Evolutionary conservation across 169 alveolate species (phyloP).

Genomic region (Cyclospora cayetanensis): DNA sequence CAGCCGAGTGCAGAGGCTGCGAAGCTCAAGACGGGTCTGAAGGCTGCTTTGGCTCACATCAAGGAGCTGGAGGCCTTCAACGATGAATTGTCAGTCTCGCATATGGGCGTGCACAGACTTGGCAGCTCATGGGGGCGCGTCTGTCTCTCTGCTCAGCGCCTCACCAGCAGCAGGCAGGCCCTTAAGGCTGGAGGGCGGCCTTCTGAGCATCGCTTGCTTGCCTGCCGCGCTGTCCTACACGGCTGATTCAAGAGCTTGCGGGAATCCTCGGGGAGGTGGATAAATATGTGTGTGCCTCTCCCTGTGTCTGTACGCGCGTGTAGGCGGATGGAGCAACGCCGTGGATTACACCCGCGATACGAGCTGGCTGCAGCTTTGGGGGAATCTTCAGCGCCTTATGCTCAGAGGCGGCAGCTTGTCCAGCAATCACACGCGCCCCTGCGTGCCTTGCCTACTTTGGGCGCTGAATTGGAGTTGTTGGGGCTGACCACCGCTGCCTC

Average conservation of each 20-base stretch:
- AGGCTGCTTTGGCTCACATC: conserved; percentile 63
- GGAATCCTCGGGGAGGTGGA: no score
- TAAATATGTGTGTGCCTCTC: not conserved
- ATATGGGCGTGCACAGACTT: no score
- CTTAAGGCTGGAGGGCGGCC: no score
- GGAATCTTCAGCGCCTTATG: conserved; percentile 13
- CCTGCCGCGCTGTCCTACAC: no score
- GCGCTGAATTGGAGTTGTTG: conserved; percentile 50
- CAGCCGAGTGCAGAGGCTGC: conserved; percentile 7
- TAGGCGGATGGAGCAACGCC: conserved; percentile 47
- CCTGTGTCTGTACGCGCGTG: not conserved
- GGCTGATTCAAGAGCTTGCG: no score
- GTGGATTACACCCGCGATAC: conserved; percentile 48
- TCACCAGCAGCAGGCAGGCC: no score
- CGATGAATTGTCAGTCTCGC: conserved; percentile 63
- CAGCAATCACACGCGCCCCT: not conserved
- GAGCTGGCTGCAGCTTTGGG: conserved; percentile 33
- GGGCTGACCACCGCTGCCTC: no score
- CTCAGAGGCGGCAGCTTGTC: not conserved
- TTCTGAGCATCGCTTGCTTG: no score
- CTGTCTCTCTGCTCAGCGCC: no score
- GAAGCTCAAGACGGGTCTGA: conserved; percentile 45
- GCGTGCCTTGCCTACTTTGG: conserved; percentile 38
- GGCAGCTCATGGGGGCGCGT: no score
- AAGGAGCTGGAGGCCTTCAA: conserved; percentile 47